phyloP scores from a whole-genome alignment of 2,329 filamentous ascomycete species.

The Amauroascus verrucosus region DNA sequence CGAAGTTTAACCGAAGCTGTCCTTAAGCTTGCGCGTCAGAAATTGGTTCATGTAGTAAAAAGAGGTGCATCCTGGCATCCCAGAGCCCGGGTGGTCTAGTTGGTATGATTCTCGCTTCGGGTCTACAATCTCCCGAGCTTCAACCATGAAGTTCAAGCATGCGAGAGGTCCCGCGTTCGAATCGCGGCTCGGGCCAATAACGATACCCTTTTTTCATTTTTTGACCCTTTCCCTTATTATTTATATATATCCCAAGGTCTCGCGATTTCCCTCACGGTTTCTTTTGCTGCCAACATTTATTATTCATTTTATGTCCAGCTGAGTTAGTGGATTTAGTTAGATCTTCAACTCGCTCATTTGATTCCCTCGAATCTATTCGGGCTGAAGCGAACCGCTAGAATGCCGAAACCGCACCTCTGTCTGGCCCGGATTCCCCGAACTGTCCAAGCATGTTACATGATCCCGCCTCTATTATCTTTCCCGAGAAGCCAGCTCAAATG shows the following conservation, averaged over 20 bases:
- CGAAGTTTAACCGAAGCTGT: background rate
- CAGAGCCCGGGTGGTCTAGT: constrained; percentile 15
- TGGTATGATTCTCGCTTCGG: constrained; percentile 16
- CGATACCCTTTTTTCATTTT: background rate
- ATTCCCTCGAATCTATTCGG: too few relatives aligned
- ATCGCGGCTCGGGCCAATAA: constrained; percentile 11
- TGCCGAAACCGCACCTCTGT: background rate
- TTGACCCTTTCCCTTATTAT: too few relatives aligned
- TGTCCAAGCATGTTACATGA: too few relatives aligned
- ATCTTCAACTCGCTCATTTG: too few relatives aligned
- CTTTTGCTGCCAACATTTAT: too few relatives aligned
- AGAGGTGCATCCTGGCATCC: background rate
- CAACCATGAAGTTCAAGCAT: constrained; percentile 11
- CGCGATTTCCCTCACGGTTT: too few relatives aligned
- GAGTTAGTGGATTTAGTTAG: too few relatives aligned
- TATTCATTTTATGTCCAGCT: too few relatives aligned
- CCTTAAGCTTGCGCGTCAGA: background rate
- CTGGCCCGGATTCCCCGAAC: background rate
- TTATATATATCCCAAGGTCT: too few relatives aligned
- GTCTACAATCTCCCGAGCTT: constrained; percentile 12
- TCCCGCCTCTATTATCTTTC: background rate
- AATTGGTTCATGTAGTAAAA: background rate
- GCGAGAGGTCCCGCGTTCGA: constrained; percentile 16
- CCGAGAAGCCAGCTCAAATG: background rate
- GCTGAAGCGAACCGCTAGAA: too few relatives aligned